Conservation (phyloP, 371 early-diverging fungal genomes). For the Gilbertella persicaria region DNA sequence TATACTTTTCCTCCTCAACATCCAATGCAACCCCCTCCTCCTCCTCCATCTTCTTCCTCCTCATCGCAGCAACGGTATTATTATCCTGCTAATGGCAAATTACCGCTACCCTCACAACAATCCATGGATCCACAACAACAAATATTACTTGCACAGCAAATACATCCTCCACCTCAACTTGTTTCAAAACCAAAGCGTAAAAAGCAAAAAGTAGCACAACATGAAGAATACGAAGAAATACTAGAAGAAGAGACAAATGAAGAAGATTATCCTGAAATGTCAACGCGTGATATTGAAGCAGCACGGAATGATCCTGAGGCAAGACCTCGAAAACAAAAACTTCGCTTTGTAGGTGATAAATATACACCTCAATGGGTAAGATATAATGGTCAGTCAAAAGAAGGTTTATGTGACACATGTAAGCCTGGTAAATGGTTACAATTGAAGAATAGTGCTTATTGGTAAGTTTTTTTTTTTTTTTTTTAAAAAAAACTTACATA, state of each 20-base stretch:
- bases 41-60: no score
- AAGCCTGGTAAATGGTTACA: slow-evolving; percentile 89
- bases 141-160: neutral
- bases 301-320: slow-evolving; percentile 48
- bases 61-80: slow-evolving; percentile 10
- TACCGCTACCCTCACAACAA: slow-evolving; percentile 14
- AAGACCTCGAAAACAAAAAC: slow-evolving; percentile 66
- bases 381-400: slow-evolving; percentile 76
- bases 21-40: neutral
- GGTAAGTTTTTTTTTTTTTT: slow-evolving; percentile 49
- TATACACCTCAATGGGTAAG: slow-evolving; percentile 92
- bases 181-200: slow-evolving; percentile 26
- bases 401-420: slow-evolving; percentile 90
- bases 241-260: slow-evolving; percentile 33
- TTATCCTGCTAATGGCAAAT: slow-evolving; percentile 19
- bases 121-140: slow-evolving; percentile 14
- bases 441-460: slow-evolving; percentile 90
- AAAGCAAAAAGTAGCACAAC: slow-evolving; percentile 20
- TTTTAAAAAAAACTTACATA: neutral
- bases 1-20: slow-evolving; percentile 26
- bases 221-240: slow-evolving; percentile 29
- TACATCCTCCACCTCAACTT: slow-evolving; percentile 14
- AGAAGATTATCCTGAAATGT: slow-evolving; percentile 50
- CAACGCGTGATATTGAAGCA: slow-evolving; percentile 45
- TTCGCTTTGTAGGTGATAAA: slow-evolving; percentile 75